These are phyloP conservation scores for Mycena galopus DNA, from an alignment of 768 basidiomycete genomes.

Conservation along the genomic window DNA sequence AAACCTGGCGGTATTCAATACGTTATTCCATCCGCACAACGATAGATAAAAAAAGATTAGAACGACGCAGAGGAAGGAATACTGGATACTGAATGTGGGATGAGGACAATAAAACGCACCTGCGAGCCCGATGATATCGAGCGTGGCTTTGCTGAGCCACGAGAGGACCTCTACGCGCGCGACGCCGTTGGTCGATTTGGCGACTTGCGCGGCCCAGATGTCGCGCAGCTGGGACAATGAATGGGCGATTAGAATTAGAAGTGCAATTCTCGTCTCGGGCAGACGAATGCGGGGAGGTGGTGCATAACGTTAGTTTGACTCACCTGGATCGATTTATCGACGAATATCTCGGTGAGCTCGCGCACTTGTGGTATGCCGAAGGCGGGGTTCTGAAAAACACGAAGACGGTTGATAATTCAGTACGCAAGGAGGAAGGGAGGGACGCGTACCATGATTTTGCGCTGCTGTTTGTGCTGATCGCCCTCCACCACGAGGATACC, in stretches of 20 bases:
- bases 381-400: conserved; percentile 66
- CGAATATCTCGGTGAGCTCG: conserved; percentile 59
- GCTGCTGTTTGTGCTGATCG: conserved; percentile 42
- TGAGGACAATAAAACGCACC: conserved; percentile 54
- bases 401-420: neutral
- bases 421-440: no score
- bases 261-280: no score
- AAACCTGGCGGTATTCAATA: conserved; percentile 37
- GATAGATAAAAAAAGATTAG: neutral
- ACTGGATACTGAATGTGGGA: no score
- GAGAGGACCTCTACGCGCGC: conserved; percentile 68
- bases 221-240: conserved; percentile 56
- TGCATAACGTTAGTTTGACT: neutral
- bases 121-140: conserved; percentile 83
- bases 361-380: conserved; percentile 73
- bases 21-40: neutral
- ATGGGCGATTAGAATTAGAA: no score
- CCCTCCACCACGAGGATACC: conserved; percentile 52
- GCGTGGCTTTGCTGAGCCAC: conserved; percentile 76
- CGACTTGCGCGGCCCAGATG: conserved; percentile 54
- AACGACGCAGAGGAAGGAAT: conserved; percentile 27
- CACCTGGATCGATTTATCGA: conserved; percentile 67
- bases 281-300: no score
- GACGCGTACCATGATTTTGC: conserved; percentile 41
- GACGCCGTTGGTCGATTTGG: conserved; percentile 39